phyloP scores from a whole-genome alignment of 2,329 filamentous ascomycete genomes.

The Microdochium paspali region DNA sequence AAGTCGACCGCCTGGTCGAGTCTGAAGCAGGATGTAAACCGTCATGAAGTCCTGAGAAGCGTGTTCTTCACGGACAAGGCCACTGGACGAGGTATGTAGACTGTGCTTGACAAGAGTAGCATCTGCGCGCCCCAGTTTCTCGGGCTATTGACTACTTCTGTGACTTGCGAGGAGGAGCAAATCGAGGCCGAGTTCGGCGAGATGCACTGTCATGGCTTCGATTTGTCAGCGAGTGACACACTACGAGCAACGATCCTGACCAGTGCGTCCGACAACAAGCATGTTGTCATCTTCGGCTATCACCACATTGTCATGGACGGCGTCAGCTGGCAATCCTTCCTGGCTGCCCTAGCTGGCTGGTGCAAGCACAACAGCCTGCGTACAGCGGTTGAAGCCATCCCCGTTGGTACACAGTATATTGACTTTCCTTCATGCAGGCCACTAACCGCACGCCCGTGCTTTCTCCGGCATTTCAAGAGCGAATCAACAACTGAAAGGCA shows the following conservation, averaged over 20 bases:
- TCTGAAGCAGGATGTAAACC: slow-evolving; percentile 16
- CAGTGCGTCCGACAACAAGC: too few species aligned
- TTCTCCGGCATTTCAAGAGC: neutral
- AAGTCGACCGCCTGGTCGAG: slow-evolving; percentile 12
- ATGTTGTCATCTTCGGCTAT: slow-evolving; percentile 23
- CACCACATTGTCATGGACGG: slow-evolving; percentile 35
- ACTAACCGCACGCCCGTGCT: too few species aligned
- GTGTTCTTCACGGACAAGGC: slow-evolving; percentile 8
- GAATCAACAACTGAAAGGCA: neutral
- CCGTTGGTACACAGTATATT: slow-evolving; percentile 20
- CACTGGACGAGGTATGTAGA: neutral
- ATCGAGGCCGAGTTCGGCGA: too few species aligned
- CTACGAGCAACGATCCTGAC: slow-evolving; percentile 15
- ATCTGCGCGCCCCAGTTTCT: neutral
- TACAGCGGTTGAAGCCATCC: too few species aligned
- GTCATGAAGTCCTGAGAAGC: slow-evolving; percentile 17
- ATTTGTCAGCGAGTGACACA: slow-evolving; percentile 16
- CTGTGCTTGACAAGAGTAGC: neutral
- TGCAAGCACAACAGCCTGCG: slow-evolving; percentile 16
- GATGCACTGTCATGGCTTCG: slow-evolving; percentile 12
- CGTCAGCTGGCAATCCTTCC: slow-evolving; percentile 24
- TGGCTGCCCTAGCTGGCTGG: slow-evolving; percentile 23
- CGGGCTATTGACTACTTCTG: neutral
- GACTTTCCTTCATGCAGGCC: slow-evolving; percentile 17
- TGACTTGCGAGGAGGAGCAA: neutral